Base-by-base conservation (phyloP, 768 basidiomycete genomes). In the Rhizopogon vesiculosus region DNA sequence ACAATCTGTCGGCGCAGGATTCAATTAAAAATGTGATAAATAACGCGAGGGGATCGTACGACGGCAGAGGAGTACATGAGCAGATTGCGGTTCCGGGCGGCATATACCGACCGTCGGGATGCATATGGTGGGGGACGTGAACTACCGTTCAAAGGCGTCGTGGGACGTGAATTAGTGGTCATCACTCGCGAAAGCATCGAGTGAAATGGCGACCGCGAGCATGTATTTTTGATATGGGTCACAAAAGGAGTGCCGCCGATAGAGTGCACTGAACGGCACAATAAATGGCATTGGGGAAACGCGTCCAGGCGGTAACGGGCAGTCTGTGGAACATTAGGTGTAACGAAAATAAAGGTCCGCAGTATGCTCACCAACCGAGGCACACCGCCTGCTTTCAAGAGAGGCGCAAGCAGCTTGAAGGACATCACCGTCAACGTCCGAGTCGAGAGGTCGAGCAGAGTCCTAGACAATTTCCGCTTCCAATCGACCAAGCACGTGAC, bases 21-120 rank as follows among this genome's bases (percentile, higher is more conserved):
- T 22, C 45, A 63, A 55, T 45, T 19, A 42, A 13, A 22, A 6
- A 45, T 19, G 49, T 46, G 15, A 38, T 12, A 40, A 54, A 16
- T 22, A 42, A 42, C 2, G 18, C 22, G 42, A 22, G 6, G 19
- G 42, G 45, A 42, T 74, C 89, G 55, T 75, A 93, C 89, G 53
- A 88, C 84, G 3, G 93, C 91, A 22, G 88, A 80, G 16, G 84
- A 82, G 69, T 95, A 96, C 86, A 95, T 87, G 56, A 93, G 73
- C 59, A 95, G 71, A 42, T 82, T 84, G 40, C 86, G 80, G 63
- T 94, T 95, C 63, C 76, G 71, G 64, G 82, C 74, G 3, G 77
- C 78, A 66, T 84, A 79, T 41, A 82, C 56, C 39, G 70, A 67
- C 52, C 71, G 68, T 42, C 78, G 69, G 5, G 70, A 67, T 48